These are phyloP conservation scores for Boletus pseudopeckii DNA, from an alignment of 768 basidiomycete genomes.

Conservation along the genomic window DNA sequence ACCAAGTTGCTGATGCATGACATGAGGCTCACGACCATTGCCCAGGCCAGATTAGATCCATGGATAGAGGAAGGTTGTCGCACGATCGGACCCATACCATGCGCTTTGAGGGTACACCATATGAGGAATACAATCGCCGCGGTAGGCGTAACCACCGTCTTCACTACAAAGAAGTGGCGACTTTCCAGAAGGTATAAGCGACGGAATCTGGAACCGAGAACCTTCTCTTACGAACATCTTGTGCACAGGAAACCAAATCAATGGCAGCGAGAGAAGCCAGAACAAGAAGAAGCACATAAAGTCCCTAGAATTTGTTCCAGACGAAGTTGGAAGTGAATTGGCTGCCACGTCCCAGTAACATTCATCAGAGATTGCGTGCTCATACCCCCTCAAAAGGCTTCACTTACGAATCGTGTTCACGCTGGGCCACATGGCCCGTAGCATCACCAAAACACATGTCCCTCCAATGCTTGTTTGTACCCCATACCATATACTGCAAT, in stretches of 20 bases:
- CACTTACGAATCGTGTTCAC: conserved; percentile 61
- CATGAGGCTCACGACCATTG: conserved; percentile 69
- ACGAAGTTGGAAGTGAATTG: conserved; percentile 68
- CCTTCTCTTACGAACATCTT: conserved; percentile 52
- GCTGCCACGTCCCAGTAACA: conserved; percentile 34
- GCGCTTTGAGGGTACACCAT: conserved; percentile 75
- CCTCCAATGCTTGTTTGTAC: conserved; percentile 85
- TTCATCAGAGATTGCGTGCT: conserved; percentile 4
- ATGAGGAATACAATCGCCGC: conserved; percentile 72
- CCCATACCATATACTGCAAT: conserved; percentile 66
- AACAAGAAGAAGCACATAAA: conserved; percentile 85
- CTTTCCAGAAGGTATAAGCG: conserved; percentile 32
- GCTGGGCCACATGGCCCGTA: conserved; percentile 75
- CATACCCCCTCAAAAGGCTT: background rate
- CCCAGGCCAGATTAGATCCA: conserved; percentile 71
- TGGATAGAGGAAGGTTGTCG: conserved; percentile 58
- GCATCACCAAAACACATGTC: conserved; percentile 68
- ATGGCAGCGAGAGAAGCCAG: conserved; percentile 76
- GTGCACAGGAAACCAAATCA: conserved; percentile 82
- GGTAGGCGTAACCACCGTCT: conserved; percentile 67
- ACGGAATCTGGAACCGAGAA: conserved; percentile 1
- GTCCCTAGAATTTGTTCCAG: conserved; percentile 72
- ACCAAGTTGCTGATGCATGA: conserved; percentile 80
- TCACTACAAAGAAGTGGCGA: conserved; percentile 77
- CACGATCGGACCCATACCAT: conserved; percentile 74